Evolutionary conservation across 306 rosid genomes (phyloP).

Genomic region (Pterocarpus macrocarpus): DNA sequence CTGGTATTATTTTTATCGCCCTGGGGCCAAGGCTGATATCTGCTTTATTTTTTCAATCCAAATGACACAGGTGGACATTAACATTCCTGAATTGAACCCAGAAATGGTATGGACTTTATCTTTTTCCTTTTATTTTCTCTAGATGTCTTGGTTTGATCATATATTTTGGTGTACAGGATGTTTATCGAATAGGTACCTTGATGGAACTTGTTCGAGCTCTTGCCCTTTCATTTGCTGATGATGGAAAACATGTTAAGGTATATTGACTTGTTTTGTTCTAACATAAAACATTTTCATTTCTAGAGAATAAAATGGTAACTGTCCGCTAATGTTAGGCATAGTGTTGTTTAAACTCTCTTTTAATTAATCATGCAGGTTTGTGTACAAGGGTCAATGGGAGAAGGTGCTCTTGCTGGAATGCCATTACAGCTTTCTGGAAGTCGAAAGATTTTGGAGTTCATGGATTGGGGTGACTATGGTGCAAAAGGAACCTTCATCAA

Average conservation of each 20-base stretch:
- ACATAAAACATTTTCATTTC: constrained; percentile 27
- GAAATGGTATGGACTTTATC: constrained; percentile 73
- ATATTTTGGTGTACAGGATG: constrained; percentile 75
- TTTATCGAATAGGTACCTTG: constrained; percentile 95
- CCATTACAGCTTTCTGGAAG: constrained; percentile 97
- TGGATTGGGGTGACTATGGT: constrained; percentile 99
- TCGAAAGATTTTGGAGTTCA: constrained; percentile 85
- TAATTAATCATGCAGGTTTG: constrained; percentile 72
- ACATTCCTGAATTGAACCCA: constrained; percentile 96
- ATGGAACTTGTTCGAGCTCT: constrained; percentile 86
- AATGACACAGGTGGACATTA: constrained; percentile 83
- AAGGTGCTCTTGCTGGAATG: constrained; percentile 97
- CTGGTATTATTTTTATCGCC: constrained; percentile 31
- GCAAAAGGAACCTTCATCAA: constrained; percentile 87
- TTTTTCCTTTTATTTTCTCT: constrained; percentile 25
- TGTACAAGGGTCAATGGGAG: constrained; percentile 99
- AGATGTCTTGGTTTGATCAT: constrained; percentile 50
- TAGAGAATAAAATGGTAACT: constrained; percentile 33
- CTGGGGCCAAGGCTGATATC: constrained; percentile 41
- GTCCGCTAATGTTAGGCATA: not conserved
- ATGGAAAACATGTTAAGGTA: constrained; percentile 95
- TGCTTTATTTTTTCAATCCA: constrained; percentile 45
- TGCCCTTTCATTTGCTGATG: constrained; percentile 96
- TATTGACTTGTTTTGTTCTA: constrained; percentile 38
- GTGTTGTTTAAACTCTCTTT: constrained; percentile 35